Conservation (phyloP, 2,329 filamentous ascomycete species). For the Chaetomiaceae sp. region DNA sequence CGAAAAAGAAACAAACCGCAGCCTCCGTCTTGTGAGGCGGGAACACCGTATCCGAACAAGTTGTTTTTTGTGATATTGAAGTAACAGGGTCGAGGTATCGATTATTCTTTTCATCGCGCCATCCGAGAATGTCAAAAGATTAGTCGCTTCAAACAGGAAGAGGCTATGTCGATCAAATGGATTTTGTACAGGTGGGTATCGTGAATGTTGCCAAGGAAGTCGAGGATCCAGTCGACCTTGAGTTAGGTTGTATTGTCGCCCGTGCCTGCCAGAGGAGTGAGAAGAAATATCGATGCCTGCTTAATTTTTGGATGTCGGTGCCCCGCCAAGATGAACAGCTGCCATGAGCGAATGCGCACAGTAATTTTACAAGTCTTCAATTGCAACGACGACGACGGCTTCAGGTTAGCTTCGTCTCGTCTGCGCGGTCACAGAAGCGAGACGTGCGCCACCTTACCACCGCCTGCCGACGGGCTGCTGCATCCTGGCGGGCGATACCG, state of each 20-base stretch:
- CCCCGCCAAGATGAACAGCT: slow-evolving; percentile 50
- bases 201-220: slow-evolving; percentile 23
- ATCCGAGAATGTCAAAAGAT: slow-evolving; percentile 26
- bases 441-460: slow-evolving; percentile 44
- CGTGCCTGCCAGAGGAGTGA: slow-evolving; percentile 37
- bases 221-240: slow-evolving; percentile 31
- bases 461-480: slow-evolving; percentile 52
- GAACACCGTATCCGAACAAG: slow-evolving; percentile 33
- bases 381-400: slow-evolving; percentile 37
- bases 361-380: slow-evolving; percentile 33
- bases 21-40: slow-evolving; percentile 39
- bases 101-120: slow-evolving; percentile 32
- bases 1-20: slow-evolving; percentile 31
- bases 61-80: slow-evolving; percentile 30
- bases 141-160: slow-evolving; percentile 32
- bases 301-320: slow-evolving; percentile 40
- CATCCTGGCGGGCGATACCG: slow-evolving; percentile 55
- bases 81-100: slow-evolving; percentile 32
- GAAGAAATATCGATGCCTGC: slow-evolving; percentile 41
- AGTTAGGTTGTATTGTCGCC: slow-evolving; percentile 16
- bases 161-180: slow-evolving; percentile 32
- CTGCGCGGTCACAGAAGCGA: slow-evolving; percentile 33
- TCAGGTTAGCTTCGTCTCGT: slow-evolving; percentile 31
- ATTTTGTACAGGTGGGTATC: slow-evolving; percentile 33
- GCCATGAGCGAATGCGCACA: slow-evolving; percentile 37